These are phyloP conservation scores for Metschnikowia picachoensis DNA, from an alignment of 805 yeast species.

Conservation along the genomic window DNA sequence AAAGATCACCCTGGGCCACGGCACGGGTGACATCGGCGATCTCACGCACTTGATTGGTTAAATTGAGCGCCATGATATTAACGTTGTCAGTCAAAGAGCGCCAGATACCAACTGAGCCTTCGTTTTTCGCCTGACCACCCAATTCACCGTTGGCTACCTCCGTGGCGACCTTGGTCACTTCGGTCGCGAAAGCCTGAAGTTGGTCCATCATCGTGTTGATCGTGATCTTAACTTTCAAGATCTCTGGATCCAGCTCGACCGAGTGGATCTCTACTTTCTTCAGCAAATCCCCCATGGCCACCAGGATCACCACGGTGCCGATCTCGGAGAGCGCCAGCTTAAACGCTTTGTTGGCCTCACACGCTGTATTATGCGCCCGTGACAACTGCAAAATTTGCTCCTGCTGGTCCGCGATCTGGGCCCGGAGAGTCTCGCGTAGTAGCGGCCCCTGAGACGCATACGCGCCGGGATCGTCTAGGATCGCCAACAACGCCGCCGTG, in stretches of 20 bases:
- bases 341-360: conserved; percentile 62
- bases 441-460: conserved; percentile 26
- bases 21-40: conserved; percentile 88
- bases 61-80: conserved; percentile 82
- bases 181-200: conserved; percentile 73
- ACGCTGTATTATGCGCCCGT: conserved; percentile 33
- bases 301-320: conserved; percentile 83
- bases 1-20: conserved; percentile 81
- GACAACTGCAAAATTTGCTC: conserved; percentile 22
- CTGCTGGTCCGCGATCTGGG: conserved; percentile 31
- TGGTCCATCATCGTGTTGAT: conserved; percentile 90
- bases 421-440: conserved; percentile 29
- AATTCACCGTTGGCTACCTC: conserved; percentile 88
- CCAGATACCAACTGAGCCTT: conserved; percentile 88
- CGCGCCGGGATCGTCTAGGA: conserved; percentile 38
- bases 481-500: conserved; percentile 28
- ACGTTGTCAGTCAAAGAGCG: conserved; percentile 78
- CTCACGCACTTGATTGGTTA: conserved; percentile 68
- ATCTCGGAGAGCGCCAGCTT: conserved; percentile 72
- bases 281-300: conserved; percentile 83
- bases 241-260: conserved; percentile 74
- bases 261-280: conserved; percentile 74
- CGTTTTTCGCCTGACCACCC: conserved; percentile 84
- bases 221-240: conserved; percentile 72
- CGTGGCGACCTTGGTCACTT: conserved; percentile 81